Conservation (phyloP, 169 alveolate species). For the Perkinsus olseni region DNA sequence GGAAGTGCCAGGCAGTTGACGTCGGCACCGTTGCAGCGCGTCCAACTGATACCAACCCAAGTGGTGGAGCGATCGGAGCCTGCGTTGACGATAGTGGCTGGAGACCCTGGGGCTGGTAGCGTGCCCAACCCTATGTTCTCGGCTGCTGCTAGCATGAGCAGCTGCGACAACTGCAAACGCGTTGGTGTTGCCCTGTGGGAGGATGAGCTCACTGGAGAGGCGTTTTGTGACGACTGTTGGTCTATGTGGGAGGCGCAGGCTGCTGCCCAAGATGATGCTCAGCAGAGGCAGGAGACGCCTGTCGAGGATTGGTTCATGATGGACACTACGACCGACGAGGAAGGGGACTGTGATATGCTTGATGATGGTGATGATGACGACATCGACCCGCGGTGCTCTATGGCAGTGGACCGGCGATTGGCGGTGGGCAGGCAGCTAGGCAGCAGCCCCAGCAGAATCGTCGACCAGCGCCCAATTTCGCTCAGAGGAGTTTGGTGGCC, state of each 20-base stretch:
- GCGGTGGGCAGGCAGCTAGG: neutral
- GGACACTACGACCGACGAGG: neutral
- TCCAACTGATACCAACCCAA: neutral
- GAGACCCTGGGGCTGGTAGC: neutral
- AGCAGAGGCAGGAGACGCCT: neutral
- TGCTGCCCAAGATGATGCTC: neutral
- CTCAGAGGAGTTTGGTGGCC: neutral
- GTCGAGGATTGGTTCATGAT: neutral
- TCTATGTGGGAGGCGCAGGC: neutral
- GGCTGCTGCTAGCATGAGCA: neutral
- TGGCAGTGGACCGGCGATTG: neutral
- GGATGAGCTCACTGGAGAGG: constrained; percentile 2
- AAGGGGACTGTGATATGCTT: neutral
- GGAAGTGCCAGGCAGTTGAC: neutral
- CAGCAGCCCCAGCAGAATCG: neutral
- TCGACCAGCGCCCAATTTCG: neutral
- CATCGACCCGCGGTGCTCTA: neutral
- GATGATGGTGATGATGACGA: neutral
- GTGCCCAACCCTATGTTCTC: neutral
- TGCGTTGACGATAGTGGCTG: neutral
- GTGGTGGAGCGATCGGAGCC: neutral
- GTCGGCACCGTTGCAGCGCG: neutral
- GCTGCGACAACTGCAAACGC: neutral
- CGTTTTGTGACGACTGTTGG: neutral
- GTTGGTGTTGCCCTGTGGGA: neutral